Percentiles rank a stretch among this genome's conserved stretches.
These are phyloP conservation scores for Leptographium procerum DNA, from an alignment of 2,329 filamentous ascomycete genomes.

Conservation along the genomic window DNA sequence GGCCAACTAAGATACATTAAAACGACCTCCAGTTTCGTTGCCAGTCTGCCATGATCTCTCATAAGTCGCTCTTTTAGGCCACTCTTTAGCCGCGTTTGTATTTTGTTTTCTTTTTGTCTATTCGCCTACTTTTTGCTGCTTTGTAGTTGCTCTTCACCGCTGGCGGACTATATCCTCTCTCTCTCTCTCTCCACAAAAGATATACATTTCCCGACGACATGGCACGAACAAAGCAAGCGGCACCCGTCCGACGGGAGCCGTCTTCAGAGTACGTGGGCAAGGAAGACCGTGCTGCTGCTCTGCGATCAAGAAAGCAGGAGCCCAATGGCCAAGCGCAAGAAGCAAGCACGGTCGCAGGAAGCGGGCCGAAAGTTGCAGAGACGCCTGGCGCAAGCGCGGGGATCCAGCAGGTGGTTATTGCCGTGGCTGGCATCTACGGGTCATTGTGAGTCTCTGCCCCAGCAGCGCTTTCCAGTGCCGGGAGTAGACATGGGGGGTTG, in stretches of 20 bases:
- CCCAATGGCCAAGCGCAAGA: slow-evolving; percentile 8
- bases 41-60: background rate
- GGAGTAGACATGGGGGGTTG: too few relatives aligned
- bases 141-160: background rate
- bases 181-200: too few relatives aligned
- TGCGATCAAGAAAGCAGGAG: slow-evolving; percentile 14
- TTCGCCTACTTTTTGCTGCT: background rate
- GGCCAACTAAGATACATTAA: background rate
- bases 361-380: slow-evolving; percentile 19
- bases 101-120: background rate
- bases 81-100: background rate
- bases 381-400: slow-evolving; percentile 30
- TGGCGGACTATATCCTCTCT: background rate
- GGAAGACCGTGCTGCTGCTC: slow-evolving; percentile 24
- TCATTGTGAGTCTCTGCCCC: slow-evolving; percentile 92
- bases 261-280: slow-evolving; percentile 56
- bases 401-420: slow-evolving; percentile 65
- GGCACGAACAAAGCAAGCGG: slow-evolving; percentile 60
- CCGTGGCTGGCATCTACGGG: slow-evolving; percentile 90
- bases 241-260: slow-evolving; percentile 51
- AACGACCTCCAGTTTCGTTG: background rate
- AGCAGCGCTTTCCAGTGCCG: too few relatives aligned
- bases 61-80: background rate
- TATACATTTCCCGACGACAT: slow-evolving; percentile 32
- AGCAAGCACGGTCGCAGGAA: slow-evolving; percentile 19